phyloP scores from a whole-genome alignment of 1,284 basidiomycete species.

The Melampsora larici-populina region DNA sequence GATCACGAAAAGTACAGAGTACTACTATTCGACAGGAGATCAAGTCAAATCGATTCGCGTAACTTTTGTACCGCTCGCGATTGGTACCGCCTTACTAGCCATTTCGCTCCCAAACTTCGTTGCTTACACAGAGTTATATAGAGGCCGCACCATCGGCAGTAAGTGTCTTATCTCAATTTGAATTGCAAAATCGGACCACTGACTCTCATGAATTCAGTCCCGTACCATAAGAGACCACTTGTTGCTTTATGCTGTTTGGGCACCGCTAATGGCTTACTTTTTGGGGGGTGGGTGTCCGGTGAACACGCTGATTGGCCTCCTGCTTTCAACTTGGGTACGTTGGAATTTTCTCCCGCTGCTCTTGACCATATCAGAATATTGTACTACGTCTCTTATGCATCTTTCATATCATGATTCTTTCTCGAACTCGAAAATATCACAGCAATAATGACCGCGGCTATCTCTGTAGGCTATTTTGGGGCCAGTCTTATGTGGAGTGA shows the following conservation, averaged over 20 bases:
- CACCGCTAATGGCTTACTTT: neutral
- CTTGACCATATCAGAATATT: neutral
- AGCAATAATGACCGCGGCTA: neutral
- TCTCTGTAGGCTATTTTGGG: neutral
- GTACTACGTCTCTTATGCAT: too few relatives aligned
- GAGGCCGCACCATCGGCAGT: neutral
- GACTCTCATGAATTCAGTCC: neutral
- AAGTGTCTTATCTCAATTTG: neutral
- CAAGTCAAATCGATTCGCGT: neutral
- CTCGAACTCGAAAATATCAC: neutral
- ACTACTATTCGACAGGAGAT: neutral
- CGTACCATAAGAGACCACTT: neutral
- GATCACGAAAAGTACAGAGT: neutral
- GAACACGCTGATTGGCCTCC: neutral
- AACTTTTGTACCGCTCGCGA: neutral
- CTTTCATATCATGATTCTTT: neutral
- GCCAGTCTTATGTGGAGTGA: neutral
- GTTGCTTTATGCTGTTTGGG: neutral
- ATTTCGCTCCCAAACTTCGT: neutral
- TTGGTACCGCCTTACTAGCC: neutral
- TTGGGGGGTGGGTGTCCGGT: conserved; percentile 1
- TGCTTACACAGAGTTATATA: neutral
- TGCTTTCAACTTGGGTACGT: conserved; percentile 5
- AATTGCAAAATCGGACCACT: neutral
- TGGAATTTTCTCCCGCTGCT: neutral